Conservation (phyloP, 83 land plant genomes). For the Thuja plicata region DNA sequence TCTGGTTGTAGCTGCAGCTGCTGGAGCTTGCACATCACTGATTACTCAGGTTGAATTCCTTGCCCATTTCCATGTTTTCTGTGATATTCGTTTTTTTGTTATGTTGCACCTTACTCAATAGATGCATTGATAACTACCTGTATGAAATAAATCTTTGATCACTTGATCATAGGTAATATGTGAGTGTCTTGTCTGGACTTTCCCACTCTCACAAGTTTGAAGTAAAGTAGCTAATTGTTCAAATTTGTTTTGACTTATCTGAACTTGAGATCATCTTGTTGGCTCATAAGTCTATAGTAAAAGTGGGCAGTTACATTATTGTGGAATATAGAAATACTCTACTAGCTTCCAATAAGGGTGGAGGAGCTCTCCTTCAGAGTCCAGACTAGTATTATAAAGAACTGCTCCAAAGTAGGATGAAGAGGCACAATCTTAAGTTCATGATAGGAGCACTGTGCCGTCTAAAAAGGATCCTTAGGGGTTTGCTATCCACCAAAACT, state of each 20-base stretch:
- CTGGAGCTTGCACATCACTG: constrained; percentile 84
- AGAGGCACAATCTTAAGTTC: too few relatives aligned
- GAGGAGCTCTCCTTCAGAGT: not conserved
- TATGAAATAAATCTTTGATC: not conserved
- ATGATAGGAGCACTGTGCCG: not conserved
- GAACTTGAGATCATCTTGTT: not conserved
- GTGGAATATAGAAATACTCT: not conserved
- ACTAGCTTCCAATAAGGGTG: not conserved
- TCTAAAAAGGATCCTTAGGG: not conserved
- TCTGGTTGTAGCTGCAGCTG: constrained; percentile 84
- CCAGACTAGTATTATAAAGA: not conserved
- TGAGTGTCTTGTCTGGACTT: not conserved
- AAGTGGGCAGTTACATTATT: not conserved
- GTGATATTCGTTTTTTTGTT: not conserved
- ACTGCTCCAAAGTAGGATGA: not conserved
- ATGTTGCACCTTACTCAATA: not conserved
- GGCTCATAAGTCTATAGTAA: not conserved
- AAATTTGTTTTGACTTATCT: not conserved
- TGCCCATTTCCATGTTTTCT: not conserved
- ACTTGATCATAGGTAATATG: not conserved
- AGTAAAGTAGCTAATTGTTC: not conserved
- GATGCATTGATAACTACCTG: not conserved
- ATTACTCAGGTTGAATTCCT: constrained; percentile 54
- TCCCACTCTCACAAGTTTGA: not conserved
- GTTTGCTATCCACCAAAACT: not conserved